These are phyloP conservation scores for Pezizomycotina sp. DNA, from an alignment of 2,329 filamentous ascomycete species.

Conservation along the genomic window DNA sequence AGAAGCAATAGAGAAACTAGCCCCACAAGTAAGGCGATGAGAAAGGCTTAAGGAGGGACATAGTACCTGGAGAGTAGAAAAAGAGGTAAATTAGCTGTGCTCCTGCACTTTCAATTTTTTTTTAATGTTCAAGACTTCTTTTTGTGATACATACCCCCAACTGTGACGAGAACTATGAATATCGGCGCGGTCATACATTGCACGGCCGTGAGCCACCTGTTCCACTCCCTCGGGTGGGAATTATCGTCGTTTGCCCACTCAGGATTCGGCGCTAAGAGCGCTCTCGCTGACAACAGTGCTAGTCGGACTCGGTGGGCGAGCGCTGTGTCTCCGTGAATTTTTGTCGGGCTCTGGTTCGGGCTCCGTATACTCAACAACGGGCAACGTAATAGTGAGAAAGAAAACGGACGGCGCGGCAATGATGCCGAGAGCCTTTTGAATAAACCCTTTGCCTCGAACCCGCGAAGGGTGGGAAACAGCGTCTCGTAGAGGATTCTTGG, in stretches of 20 bases:
- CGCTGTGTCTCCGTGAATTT: conserved; percentile 21
- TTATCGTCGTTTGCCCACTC: conserved; percentile 22
- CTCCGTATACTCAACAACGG: conserved; percentile 60
- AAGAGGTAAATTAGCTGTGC: neutral
- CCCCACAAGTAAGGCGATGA: conserved; percentile 53
- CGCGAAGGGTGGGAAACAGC: conserved; percentile 72
- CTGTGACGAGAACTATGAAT: conserved; percentile 63
- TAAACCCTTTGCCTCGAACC: conserved; percentile 66
- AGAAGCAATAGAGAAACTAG: conserved; percentile 49
- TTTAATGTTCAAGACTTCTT: too few species aligned
- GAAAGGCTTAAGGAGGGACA: conserved; percentile 41
- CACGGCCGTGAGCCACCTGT: conserved; percentile 70
- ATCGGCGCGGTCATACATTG: conserved; percentile 78
- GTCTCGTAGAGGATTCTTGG: conserved; percentile 55
- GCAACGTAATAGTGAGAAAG: conserved; percentile 72
- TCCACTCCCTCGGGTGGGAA: conserved; percentile 53
- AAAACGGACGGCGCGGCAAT: conserved; percentile 83
- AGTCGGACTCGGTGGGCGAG: conserved; percentile 29
- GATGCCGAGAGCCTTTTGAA: conserved; percentile 69
- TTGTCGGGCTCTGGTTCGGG: conserved; percentile 5
- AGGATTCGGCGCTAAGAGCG: conserved; percentile 37
- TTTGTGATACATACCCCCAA: conserved; percentile 40
- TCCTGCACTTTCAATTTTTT: too few species aligned
- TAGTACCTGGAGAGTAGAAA: conserved; percentile 4
- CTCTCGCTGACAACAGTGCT: conserved; percentile 34